A percentile compares a stretch with the other conserved stretches of the same genome.
Conservation (phyloP, 2,329 filamentous ascomycete species). For the Trichophyton equinum region DNA sequence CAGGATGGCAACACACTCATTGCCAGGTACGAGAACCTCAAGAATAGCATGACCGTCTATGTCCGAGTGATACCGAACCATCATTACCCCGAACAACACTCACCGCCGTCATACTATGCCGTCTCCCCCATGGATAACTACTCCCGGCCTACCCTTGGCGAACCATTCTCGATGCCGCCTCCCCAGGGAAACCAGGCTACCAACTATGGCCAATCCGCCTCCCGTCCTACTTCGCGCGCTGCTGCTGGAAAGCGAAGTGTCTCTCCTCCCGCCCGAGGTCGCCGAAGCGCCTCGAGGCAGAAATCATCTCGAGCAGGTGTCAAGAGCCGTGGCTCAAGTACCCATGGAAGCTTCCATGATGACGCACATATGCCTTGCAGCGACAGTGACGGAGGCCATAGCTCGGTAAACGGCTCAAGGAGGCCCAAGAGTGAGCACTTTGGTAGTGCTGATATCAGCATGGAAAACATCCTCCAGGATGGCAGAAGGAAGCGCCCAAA, state of each 20-base stretch:
- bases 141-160: slow-evolving; percentile 48
- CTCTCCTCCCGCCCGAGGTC: slow-evolving; percentile 59
- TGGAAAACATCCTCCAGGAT: slow-evolving; percentile 96
- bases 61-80: slow-evolving; percentile 64
- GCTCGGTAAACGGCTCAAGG: slow-evolving; percentile 57
- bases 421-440: slow-evolving; percentile 71
- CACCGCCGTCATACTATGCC: slow-evolving; percentile 31
- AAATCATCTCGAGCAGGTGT: slow-evolving; percentile 54
- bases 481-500: slow-evolving; percentile 90
- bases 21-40: slow-evolving; percentile 90
- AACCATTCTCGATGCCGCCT: slow-evolving; percentile 52
- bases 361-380: slow-evolving; percentile 67
- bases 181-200: slow-evolving; percentile 40
- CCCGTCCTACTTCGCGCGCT: slow-evolving; percentile 53
- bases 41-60: slow-evolving; percentile 82
- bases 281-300: slow-evolving; percentile 67
- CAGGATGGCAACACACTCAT: slow-evolving; percentile 80
- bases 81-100: slow-evolving; percentile 37
- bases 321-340: slow-evolving; percentile 55
- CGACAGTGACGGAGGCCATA: slow-evolving; percentile 71
- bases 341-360: slow-evolving; percentile 49
- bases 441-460: slow-evolving; percentile 90
- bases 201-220: slow-evolving; percentile 49
- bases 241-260: slow-evolving; percentile 64
- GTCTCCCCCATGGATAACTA: slow-evolving; percentile 41